Conservation (phyloP, 768 basidiomycete species). For the Mycena crocata region DNA sequence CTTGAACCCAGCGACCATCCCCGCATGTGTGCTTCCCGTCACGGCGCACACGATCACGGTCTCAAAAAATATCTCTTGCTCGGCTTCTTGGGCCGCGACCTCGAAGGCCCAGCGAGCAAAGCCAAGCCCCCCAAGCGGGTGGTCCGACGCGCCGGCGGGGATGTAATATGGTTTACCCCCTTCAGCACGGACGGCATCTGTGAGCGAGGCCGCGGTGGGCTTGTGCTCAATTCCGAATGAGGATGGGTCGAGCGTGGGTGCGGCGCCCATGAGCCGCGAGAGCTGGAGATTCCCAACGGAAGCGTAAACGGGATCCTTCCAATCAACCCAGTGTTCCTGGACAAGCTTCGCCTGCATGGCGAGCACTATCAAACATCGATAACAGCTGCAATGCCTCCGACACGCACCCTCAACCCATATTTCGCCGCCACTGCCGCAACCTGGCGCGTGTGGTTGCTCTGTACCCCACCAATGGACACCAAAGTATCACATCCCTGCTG, state of each 20-base stretch:
- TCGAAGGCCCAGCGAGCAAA: slow-evolving; percentile 41
- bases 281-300: slow-evolving; percentile 39
- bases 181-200: slow-evolving; percentile 23
- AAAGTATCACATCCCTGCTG: slow-evolving; percentile 35
- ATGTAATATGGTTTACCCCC: slow-evolving; percentile 41
- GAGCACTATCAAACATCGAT: background rate
- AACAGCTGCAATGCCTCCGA: background rate
- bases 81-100: slow-evolving; percentile 34
- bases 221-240: slow-evolving; percentile 41
- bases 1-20: slow-evolving; percentile 41
- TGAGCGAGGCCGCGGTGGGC: slow-evolving; percentile 33
- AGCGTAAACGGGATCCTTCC: slow-evolving; percentile 34
- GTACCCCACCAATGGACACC: slow-evolving; percentile 40
- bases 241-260: slow-evolving; percentile 33
- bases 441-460: slow-evolving; percentile 42
- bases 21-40: slow-evolving; percentile 38
- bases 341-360: slow-evolving; percentile 36
- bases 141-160: slow-evolving; percentile 39
- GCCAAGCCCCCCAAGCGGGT: slow-evolving; percentile 39
- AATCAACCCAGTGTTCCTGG: slow-evolving; percentile 41
- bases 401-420: slow-evolving; percentile 35
- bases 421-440: slow-evolving; percentile 41
- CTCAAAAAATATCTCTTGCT: slow-evolving; percentile 39
- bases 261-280: slow-evolving; percentile 39
- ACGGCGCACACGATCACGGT: slow-evolving; percentile 39